Evolutionary conservation across 1,139 yeast genomes (phyloP).

Genomic region (Spencermartinsiella ligniputridi): DNA sequence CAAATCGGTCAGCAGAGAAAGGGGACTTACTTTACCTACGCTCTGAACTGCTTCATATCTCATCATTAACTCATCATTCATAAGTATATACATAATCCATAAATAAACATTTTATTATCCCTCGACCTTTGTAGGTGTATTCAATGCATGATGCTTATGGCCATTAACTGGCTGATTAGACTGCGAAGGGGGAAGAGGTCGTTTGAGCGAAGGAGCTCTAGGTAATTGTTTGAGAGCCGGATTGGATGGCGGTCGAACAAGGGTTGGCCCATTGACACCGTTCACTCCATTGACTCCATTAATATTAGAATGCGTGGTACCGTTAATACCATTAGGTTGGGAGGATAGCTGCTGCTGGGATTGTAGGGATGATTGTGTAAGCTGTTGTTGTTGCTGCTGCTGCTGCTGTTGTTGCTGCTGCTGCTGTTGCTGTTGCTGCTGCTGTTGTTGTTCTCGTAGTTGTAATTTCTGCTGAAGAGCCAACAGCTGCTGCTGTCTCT

Average conservation of each 20-base stretch:
- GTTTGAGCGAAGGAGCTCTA: not conserved
- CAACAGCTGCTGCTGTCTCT: conserved; percentile 41
- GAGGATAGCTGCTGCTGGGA: not conserved
- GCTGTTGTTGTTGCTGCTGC: conserved; percentile 1
- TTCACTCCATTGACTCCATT: not conserved
- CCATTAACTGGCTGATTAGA: not conserved
- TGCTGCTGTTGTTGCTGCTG: conserved; percentile 19
- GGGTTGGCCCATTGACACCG: not conserved
- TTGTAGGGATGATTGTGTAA: too few relatives aligned
- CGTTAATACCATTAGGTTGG: not conserved
- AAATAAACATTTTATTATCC: not conserved
- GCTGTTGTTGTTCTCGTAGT: conserved; percentile 21
- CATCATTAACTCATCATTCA: conserved; percentile 1
- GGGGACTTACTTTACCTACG: too few relatives aligned
- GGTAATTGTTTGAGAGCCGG: not conserved
- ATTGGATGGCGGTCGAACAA: not conserved
- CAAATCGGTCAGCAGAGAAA: too few relatives aligned
- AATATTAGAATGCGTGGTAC: not conserved
- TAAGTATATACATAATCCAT: not conserved
- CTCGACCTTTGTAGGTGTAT: conserved; percentile 1
- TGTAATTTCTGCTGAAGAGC: conserved; percentile 33
- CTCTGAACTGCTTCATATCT: not conserved
- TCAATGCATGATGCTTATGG: conserved; percentile 1
- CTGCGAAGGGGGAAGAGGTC: not conserved
- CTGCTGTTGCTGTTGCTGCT: conserved; percentile 20